phyloP scores from a whole-genome alignment of 2,329 filamentous ascomycete species.

The Akanthomyces uredinophilus region DNA sequence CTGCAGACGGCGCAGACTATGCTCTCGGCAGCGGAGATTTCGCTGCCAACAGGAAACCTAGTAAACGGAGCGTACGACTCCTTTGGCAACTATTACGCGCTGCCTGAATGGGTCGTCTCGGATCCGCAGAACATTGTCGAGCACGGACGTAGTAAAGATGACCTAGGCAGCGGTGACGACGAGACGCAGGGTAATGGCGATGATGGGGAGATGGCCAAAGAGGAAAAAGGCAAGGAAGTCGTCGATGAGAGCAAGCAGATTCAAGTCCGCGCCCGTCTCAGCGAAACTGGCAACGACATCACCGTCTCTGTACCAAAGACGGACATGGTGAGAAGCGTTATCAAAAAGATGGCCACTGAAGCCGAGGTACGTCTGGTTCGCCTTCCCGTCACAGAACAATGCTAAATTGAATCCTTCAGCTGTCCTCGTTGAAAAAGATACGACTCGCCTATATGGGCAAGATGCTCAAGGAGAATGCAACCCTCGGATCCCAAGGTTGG shows the following conservation, averaged over 20 bases:
- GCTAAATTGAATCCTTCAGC: constrained; percentile 36
- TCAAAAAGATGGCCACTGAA: constrained; percentile 58
- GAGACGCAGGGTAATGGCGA: constrained; percentile 26
- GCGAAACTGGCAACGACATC: constrained; percentile 62
- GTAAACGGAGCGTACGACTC: constrained; percentile 68
- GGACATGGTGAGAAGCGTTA: constrained; percentile 60
- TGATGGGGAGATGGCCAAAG: constrained; percentile 37
- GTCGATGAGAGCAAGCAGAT: constrained; percentile 50
- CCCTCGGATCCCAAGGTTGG: constrained; percentile 69
- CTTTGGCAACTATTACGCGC: constrained; percentile 62
- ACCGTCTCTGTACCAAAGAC: constrained; percentile 50
- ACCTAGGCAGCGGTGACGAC: constrained; percentile 29
- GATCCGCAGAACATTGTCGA: constrained; percentile 55
- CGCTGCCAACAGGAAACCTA: constrained; percentile 67
- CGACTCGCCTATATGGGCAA: constrained; percentile 77
- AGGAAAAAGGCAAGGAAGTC: constrained; percentile 57
- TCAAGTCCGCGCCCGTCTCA: constrained; percentile 57
- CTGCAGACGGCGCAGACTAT: constrained; percentile 72
- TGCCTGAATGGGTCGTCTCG: constrained; percentile 63
- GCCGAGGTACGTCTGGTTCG: constrained; percentile 48
- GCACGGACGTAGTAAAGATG: constrained; percentile 35
- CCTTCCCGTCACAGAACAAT: background rate
- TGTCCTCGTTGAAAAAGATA: constrained; percentile 54
- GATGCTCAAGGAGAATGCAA: constrained; percentile 63
- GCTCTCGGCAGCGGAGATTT: constrained; percentile 71